Conservation (phyloP, 2,329 filamentous ascomycete genomes). For the Stachybotrys chlorohalonatus region DNA sequence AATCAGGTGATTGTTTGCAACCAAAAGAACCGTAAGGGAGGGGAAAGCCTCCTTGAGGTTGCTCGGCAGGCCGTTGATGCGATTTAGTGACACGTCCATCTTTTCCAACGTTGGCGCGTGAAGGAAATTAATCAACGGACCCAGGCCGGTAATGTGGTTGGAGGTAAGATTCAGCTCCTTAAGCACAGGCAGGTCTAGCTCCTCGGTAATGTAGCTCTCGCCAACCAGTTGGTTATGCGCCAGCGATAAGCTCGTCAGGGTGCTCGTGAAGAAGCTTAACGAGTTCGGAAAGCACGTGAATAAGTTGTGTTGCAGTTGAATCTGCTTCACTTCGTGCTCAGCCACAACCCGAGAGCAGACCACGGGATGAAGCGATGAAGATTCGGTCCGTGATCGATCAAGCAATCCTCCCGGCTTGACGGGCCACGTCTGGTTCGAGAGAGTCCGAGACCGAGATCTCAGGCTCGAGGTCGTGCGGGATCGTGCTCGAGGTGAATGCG, state of each 20-base stretch:
- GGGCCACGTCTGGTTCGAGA: slow-evolving; percentile 41
- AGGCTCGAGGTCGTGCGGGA: slow-evolving; percentile 36
- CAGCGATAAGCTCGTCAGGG: slow-evolving; percentile 63
- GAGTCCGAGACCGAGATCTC: slow-evolving; percentile 34
- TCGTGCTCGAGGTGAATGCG: slow-evolving; percentile 37
- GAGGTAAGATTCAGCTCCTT: slow-evolving; percentile 67
- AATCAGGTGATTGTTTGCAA: slow-evolving; percentile 69
- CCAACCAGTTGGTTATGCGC: slow-evolving; percentile 65
- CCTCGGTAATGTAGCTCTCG: slow-evolving; percentile 55
- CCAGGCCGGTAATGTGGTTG: slow-evolving; percentile 65
- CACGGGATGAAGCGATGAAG: slow-evolving; percentile 41
- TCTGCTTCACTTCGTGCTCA: slow-evolving; percentile 35
- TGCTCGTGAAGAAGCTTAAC: slow-evolving; percentile 61
- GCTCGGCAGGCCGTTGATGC: slow-evolving; percentile 59
- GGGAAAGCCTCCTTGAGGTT: slow-evolving; percentile 60
- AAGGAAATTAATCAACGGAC: slow-evolving; percentile 55
- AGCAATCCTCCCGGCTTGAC: slow-evolving; percentile 54
- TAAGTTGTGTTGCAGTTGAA: slow-evolving; percentile 71
- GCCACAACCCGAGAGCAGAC: background rate
- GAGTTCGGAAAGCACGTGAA: slow-evolving; percentile 62
- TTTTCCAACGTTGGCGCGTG: slow-evolving; percentile 67
- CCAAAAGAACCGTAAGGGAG: slow-evolving; percentile 59
- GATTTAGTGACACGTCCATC: slow-evolving; percentile 75
- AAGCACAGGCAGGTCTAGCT: slow-evolving; percentile 62
- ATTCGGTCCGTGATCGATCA: slow-evolving; percentile 60